Percentiles rank a stretch among this genome's conserved stretches.
These are phyloP conservation scores for Azolla pinnata DNA, from an alignment of 75 land plant species.

Conservation along the genomic window DNA sequence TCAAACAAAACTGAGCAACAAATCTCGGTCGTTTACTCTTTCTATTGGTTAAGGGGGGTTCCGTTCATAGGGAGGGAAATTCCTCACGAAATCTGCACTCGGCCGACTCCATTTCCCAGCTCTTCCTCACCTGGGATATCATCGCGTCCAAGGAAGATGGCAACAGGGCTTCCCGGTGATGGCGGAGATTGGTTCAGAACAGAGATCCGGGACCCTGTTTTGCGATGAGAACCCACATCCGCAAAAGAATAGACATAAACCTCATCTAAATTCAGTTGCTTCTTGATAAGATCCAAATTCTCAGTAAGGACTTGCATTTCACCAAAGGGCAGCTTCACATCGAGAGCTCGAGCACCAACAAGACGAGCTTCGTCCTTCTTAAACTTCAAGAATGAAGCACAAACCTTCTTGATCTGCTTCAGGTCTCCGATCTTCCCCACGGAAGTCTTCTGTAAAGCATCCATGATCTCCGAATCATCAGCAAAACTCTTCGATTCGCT, in stretches of 20 bases:
- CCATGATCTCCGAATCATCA: slow-evolving; percentile 48
- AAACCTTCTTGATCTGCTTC: slow-evolving; percentile 63
- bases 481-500: slow-evolving; percentile 29
- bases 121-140: not conserved
- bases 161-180: slow-evolving; percentile 71
- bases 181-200: slow-evolving; percentile 59
- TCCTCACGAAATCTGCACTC: slow-evolving; percentile 3
- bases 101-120: not conserved
- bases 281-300: slow-evolving; percentile 56
- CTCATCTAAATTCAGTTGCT: slow-evolving; percentile 56
- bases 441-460: slow-evolving; percentile 34
- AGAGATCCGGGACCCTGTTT: slow-evolving; percentile 35
- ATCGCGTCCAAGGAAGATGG: slow-evolving; percentile 35
- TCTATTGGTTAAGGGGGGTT: no score
- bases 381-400: slow-evolving; percentile 80
- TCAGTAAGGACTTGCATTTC: slow-evolving; percentile 60
- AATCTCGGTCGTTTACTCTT: no score
- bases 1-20: no score
- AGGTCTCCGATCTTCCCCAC: slow-evolving; percentile 41
- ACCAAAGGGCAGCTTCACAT: slow-evolving; percentile 67
- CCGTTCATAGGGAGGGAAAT: no score
- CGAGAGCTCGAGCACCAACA: slow-evolving; percentile 63
- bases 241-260: slow-evolving; percentile 34
- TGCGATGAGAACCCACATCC: slow-evolving; percentile 34
- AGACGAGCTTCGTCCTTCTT: slow-evolving; percentile 62